Percentiles rank a stretch among this genome's conserved stretches.
Evolutionary conservation across 2,329 filamentous ascomycete species (phyloP).

Genomic region (Huntiella bhutanensis): DNA sequence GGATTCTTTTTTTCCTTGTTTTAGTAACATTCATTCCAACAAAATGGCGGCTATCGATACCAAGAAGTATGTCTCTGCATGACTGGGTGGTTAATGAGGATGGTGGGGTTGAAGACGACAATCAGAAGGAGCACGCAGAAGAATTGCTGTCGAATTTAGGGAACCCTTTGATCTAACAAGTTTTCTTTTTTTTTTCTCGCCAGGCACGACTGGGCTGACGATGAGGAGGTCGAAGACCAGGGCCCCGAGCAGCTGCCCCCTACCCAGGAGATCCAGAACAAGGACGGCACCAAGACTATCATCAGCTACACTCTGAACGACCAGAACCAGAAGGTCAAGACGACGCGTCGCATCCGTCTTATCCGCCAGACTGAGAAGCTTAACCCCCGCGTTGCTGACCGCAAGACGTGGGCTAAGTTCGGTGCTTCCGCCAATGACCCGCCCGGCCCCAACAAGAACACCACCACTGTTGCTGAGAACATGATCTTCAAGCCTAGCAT

Average conservation of each 20-base stretch:
- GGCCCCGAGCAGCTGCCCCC: conserved; percentile 48
- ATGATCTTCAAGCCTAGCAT: conserved; percentile 86
- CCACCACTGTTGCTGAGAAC: conserved; percentile 89
- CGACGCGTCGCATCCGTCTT: conserved; percentile 84
- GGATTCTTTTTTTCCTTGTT: no score
- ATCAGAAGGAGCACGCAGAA: no score
- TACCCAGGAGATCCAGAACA: conserved; percentile 82
- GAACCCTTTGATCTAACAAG: background rate
- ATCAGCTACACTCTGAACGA: conserved; percentile 84
- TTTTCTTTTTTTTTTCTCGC: background rate
- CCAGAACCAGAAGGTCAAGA: conserved; percentile 88
- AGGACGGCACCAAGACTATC: conserved; percentile 94
- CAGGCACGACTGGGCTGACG: conserved; percentile 80
- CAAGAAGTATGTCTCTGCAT: no score
- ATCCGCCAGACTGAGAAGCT: conserved; percentile 83
- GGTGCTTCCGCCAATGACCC: conserved; percentile 73
- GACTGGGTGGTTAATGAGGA: no score
- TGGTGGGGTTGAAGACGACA: no score
- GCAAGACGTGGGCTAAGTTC: conserved; percentile 86
- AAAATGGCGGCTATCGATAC: no score
- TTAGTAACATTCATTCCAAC: no score
- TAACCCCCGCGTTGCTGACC: conserved; percentile 90
- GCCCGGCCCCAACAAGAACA: conserved; percentile 67
- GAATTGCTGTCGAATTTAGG: background rate
- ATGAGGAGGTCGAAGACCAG: conserved; percentile 70